A percentile compares a stretch with the other conserved stretches of the same genome.
These are phyloP conservation scores for Cucurbita moschata DNA, from an alignment of 306 rosid genomes.

Conservation along the genomic window DNA sequence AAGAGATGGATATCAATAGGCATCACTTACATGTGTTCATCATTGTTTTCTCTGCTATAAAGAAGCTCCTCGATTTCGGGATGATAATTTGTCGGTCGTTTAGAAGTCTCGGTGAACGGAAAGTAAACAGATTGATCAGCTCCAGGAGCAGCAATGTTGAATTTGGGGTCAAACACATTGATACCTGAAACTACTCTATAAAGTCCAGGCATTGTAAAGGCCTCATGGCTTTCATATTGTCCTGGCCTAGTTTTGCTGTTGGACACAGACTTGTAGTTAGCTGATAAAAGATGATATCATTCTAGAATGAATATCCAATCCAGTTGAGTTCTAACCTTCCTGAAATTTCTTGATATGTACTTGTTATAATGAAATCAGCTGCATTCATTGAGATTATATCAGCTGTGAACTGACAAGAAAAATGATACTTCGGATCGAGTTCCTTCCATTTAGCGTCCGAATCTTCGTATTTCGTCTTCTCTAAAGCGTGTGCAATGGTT, in stretches of 20 bases:
- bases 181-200: conserved; percentile 62
- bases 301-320: neutral
- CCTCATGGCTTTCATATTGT: conserved; percentile 72
- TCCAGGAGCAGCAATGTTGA: conserved; percentile 93
- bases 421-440: conserved; percentile 71
- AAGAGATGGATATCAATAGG: neutral
- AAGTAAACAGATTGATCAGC: conserved; percentile 88
- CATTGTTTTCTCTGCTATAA: conserved; percentile 17
- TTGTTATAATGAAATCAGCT: conserved; percentile 75
- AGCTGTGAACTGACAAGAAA: conserved; percentile 71
- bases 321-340: conserved; percentile 47
- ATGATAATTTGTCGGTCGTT: conserved; percentile 13
- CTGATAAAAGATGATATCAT: neutral
- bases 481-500: conserved; percentile 85
- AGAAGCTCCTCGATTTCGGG: conserved; percentile 26
- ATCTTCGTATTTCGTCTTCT: conserved; percentile 78
- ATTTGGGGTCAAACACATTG: conserved; percentile 73
- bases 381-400: conserved; percentile 75
- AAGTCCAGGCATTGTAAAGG: conserved; percentile 90
- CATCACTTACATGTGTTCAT: conserved; percentile 24
- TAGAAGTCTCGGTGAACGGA: conserved; percentile 33
- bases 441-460: conserved; percentile 78
- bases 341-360: conserved; percentile 84
- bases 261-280: neutral
- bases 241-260: conserved; percentile 61